phyloP scores from a whole-genome alignment of 495 filamentous ascomycete species.

The Hyphodiscus hymeniophilus region DNA sequence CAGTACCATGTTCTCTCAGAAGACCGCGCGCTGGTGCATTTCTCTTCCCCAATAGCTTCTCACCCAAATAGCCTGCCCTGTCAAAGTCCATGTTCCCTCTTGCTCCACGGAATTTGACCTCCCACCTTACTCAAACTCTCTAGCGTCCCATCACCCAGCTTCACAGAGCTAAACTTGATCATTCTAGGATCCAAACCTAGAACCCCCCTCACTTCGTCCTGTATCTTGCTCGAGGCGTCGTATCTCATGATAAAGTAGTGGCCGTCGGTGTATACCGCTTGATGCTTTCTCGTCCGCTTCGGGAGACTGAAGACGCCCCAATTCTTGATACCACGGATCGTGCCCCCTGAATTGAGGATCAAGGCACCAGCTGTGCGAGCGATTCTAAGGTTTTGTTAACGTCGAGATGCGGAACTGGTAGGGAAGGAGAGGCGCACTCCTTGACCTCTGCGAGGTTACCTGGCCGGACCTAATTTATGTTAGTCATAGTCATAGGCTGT shows the following conservation, averaged over 20 bases:
- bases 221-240: conserved; percentile 62
- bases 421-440: conserved; percentile 56
- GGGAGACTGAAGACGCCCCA: conserved; percentile 90
- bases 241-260: conserved; percentile 99
- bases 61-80: neutral
- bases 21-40: too few species aligned
- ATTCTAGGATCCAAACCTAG: conserved; percentile 84
- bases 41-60: too few species aligned
- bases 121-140: conserved; percentile 36
- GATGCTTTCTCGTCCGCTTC: conserved; percentile 61
- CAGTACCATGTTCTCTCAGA: too few species aligned
- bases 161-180: conserved; percentile 78
- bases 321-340: conserved; percentile 86
- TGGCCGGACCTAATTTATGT: conserved; percentile 64
- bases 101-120: conserved; percentile 16
- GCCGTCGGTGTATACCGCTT: conserved; percentile 68
- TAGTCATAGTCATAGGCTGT: conserved; percentile 5
- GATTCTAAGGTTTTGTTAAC: conserved; percentile 49
- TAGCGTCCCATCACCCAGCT: conserved; percentile 69
- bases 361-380: conserved; percentile 76
- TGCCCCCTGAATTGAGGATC: conserved; percentile 77
- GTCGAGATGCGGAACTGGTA: neutral
- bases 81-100: conserved; percentile 20
- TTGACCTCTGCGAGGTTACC: conserved; percentile 84
- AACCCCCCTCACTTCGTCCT: conserved; percentile 62